Evolutionary conservation across 176 grass and related monocot genomes (phyloP), one percentile per base, ranked within the genome.

Genomic region (Juncus effusus): DNA sequence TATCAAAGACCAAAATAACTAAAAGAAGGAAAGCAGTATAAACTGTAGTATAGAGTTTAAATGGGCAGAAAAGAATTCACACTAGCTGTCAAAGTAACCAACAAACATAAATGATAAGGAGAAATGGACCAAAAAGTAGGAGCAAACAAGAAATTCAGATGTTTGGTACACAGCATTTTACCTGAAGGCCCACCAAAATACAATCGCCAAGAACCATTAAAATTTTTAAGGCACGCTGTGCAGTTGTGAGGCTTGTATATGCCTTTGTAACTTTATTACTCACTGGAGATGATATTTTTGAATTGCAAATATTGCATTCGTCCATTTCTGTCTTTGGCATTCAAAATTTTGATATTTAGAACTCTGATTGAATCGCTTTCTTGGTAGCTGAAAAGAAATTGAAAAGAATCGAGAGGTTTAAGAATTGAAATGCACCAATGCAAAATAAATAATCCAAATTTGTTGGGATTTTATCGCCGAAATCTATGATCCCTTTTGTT

Each of bases 151-250:
- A n/a, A 28, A 28, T 28, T 28, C 19, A 28, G 19, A 28, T 28
- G n/a, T n/a, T n/a, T n/a, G n/a, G n/a, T n/a, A n/a, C n/a, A n/a
- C n/a, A n/a, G n/a, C n/a, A n/a, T 16, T 36, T 78, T 63, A 96
- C 93, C 93, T 96, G 93, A 9, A 96, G 85, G 6, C 93, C 87
- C 9, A 82, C 82, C 38, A 96, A 84, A 36, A 96, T 77, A 76
- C 93, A 96, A 66, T 96, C 93, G 0, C 93, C 93, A 13, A 56
- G 70, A 38, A 96, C 93, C 13, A 96, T 84, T 55, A 96, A 78
- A 56, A 89, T 61, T 63, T 89, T 91, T 28, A 96, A 82, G 28
- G 82, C 93, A 51, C 77, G 82, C 61, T 82, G 85, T 76, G 71
- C 77, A 62, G 93, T 88, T 36, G 88, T 88, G 10, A 87, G 82